Evolutionary conservation across 148 eudicot species (phyloP).

Genomic region (Spergularia marina): DNA sequence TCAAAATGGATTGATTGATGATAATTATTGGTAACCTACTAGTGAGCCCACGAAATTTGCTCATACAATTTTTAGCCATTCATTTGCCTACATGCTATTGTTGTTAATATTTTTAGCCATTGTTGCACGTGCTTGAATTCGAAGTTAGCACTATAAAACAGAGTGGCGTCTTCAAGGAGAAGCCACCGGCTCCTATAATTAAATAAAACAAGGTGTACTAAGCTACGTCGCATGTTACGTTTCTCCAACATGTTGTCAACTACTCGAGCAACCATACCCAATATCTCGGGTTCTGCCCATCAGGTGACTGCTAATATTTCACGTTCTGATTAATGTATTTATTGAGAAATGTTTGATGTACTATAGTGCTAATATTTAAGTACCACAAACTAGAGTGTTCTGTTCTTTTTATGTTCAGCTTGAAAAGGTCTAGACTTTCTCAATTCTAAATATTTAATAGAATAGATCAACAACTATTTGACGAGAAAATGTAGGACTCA

Average conservation of each 20-base stretch:
- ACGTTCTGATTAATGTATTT: no score
- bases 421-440: no score
- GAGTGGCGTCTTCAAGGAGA: not conserved
- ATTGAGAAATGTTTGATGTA: not conserved
- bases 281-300: not conserved
- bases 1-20: no score
- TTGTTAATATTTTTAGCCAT: not conserved
- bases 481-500: no score
- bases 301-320: not conserved
- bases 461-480: no score
- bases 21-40: no score
- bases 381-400: no score
- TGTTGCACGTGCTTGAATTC: conserved; percentile 16
- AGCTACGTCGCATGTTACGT: not conserved
- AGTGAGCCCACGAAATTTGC: no score
- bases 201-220: not conserved
- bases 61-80: not conserved
- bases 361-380: not conserved
- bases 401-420: no score
- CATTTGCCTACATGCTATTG: not conserved
- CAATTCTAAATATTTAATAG: no score
- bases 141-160: conserved; percentile 5
- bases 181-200: not conserved
- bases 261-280: not conserved
- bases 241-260: not conserved